Percentiles rank a stretch among this genome's conserved stretches.
phyloP scores from a whole-genome alignment of 1,139 yeast species.

The Taiozyma onychis region DNA sequence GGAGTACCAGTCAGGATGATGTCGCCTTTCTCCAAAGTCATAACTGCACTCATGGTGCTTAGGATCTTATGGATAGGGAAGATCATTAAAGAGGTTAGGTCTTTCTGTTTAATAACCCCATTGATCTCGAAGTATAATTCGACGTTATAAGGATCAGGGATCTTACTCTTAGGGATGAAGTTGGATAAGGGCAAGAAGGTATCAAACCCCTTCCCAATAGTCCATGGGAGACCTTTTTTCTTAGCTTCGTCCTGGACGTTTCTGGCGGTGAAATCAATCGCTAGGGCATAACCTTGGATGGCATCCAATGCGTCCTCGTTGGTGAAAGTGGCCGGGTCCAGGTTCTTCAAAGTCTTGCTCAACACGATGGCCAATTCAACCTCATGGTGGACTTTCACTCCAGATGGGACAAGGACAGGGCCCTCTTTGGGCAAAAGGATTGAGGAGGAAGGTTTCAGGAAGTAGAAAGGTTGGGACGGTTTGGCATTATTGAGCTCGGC shows the following conservation, averaged over 20 bases:
- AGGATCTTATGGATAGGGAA: conserved; percentile 81
- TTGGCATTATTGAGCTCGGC: conserved; percentile 76
- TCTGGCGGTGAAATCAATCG: conserved; percentile 92
- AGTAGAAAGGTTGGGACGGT: conserved; percentile 86
- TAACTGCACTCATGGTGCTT: conserved; percentile 74
- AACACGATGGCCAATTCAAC: conserved; percentile 83
- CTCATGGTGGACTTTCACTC: conserved; percentile 83
- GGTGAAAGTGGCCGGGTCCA: conserved; percentile 50
- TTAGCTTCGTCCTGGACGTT: conserved; percentile 95
- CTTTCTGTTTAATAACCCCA: conserved; percentile 67
- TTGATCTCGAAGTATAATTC: conserved; percentile 65
- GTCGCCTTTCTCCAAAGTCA: conserved; percentile 90
- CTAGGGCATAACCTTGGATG: conserved; percentile 80
- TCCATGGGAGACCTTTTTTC: conserved; percentile 93
- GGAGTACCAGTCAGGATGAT: conserved; percentile 94
- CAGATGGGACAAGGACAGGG: conserved; percentile 77
- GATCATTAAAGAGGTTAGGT: conserved; percentile 78
- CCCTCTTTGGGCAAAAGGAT: conserved; percentile 49
- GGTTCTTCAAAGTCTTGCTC: conserved; percentile 56
- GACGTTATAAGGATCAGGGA: conserved; percentile 72
- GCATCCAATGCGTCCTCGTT: conserved; percentile 66
- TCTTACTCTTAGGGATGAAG: conserved; percentile 57
- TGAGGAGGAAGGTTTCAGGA: conserved; percentile 77
- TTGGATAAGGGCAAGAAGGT: conserved; percentile 83
- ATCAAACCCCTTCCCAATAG: conserved; percentile 94